phyloP scores from a whole-genome alignment of 75 land plant species.

The Chamaecyparis obtusa region DNA sequence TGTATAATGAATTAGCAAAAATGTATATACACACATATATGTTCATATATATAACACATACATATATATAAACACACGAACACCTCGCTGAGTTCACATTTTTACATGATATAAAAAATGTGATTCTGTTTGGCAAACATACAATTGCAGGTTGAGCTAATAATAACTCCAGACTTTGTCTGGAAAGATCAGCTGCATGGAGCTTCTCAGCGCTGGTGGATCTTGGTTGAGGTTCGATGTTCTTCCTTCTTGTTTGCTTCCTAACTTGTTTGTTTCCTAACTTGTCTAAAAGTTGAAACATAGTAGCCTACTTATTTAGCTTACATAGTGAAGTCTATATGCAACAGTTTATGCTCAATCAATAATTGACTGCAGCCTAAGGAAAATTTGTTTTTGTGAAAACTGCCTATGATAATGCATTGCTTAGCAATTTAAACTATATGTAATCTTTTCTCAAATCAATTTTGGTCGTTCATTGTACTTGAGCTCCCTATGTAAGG shows the following conservation, averaged over 20 bases:
- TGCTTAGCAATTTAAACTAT: background rate
- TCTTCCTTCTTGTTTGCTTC: constrained; percentile 2
- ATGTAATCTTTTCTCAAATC: background rate
- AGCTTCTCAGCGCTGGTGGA: constrained; percentile 92
- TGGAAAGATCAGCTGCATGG: constrained; percentile 99
- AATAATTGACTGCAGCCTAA: background rate
- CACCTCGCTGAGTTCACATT: background rate
- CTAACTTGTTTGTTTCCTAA: background rate
- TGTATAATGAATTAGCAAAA: too few relatives aligned
- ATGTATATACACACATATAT: too few relatives aligned
- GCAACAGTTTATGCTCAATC: background rate
- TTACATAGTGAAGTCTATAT: background rate
- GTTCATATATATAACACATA: too few relatives aligned
- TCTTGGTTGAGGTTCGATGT: constrained; percentile 81
- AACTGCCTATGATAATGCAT: background rate
- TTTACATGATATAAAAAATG: background rate
- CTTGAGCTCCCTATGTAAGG: too few relatives aligned
- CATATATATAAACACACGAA: too few relatives aligned
- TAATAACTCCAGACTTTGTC: constrained; percentile 73
- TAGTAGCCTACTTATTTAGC: background rate
- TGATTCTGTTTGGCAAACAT: background rate
- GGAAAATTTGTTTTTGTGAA: background rate
- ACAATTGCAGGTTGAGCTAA: constrained; percentile 66
- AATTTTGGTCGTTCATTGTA: too few relatives aligned
- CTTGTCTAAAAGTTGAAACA: background rate